Evolutionary conservation across 139 green algal species (phyloP), one percentile per base, ranked within the genome.

Genomic region (Chlorella sp.): DNA sequence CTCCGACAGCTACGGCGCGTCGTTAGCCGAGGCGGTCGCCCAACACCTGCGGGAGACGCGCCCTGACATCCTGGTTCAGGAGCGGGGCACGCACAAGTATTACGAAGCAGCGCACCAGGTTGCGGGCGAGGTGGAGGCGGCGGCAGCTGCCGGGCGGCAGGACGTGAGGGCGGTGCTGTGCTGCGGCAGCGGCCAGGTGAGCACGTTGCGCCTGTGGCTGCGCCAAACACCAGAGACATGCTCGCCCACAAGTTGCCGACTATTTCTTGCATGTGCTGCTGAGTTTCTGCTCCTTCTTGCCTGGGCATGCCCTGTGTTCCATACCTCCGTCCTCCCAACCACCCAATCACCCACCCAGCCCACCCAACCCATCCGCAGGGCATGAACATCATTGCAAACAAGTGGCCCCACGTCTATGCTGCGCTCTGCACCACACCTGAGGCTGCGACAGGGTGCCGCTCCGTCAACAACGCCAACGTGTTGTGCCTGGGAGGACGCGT

Each of bases 351-450:
- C n/a, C n/a, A n/a, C n/a, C n/a, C 30, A 37, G 3, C 14, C 3
- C 69, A 19, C 69, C 24, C 69, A 39, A 2, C 26, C 28, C 32
- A 28, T 36, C 34, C 37, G 77, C 77, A 81, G 53, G 85, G 85
- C 85, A 89, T 89, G 85, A 37, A 5, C 66, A 84, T 89, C 21
- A 37, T 89, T 4, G 85, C 85, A n/a, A 89, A 89, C 61, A 89
- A 89, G 85, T 89, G 21, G n/a, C 75, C 53, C 16, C 85, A 89
- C 19, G 85, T 89, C 9, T 89, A 83, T 19, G 85, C 85, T 15
- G 75, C 76, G 28, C 61, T 53, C n/a, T 53, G 34, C 85, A 81
- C 85, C 77, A 79, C n/a, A 19, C 21, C 36, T 11, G 66, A 78
- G 53, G 60, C n/a, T 1, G 85, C 85, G 3, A 34, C 39, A 22